These are phyloP conservation scores for Neopestalotiopsis rosae DNA, from an alignment of 2,329 filamentous ascomycete species.

Conservation along the genomic window DNA sequence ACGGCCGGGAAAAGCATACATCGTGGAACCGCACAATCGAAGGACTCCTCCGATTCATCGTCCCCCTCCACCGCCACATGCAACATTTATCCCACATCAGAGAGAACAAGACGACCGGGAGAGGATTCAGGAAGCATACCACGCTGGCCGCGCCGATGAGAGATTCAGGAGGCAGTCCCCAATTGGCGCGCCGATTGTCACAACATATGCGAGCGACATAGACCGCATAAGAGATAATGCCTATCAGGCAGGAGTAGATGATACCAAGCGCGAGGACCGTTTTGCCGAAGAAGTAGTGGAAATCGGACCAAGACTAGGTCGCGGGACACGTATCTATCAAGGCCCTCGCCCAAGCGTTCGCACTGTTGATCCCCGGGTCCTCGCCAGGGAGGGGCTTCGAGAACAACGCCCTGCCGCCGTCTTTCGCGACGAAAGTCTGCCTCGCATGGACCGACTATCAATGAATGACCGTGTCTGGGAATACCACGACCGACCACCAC, in stretches of 20 bases:
- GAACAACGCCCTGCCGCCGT: background rate
- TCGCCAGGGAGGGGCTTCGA: background rate
- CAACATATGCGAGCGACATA: constrained; percentile 16
- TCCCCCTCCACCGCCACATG: background rate
- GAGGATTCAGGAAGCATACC: constrained; percentile 11
- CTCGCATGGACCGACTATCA: constrained; percentile 1
- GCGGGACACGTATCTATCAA: background rate
- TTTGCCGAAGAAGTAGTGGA: constrained; percentile 5
- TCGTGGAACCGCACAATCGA: background rate
- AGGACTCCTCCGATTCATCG: background rate
- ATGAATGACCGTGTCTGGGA: constrained; percentile 2
- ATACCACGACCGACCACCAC: background rate
- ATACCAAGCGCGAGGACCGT: background rate
- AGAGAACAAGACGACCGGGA: background rate
- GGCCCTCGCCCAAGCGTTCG: background rate
- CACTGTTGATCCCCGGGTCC: background rate
- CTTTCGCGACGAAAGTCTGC: background rate
- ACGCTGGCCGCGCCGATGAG: constrained; percentile 10
- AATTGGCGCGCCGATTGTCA: background rate
- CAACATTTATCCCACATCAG: background rate
- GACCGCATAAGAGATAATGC: constrained; percentile 13
- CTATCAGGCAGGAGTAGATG: background rate
- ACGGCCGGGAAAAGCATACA: constrained; percentile 7
- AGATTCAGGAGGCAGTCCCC: background rate
- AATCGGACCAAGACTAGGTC: constrained; percentile 3